Evolutionary conservation across 2,329 filamentous ascomycete species (phyloP).

Genomic region (Plenodomus biglobosus): DNA sequence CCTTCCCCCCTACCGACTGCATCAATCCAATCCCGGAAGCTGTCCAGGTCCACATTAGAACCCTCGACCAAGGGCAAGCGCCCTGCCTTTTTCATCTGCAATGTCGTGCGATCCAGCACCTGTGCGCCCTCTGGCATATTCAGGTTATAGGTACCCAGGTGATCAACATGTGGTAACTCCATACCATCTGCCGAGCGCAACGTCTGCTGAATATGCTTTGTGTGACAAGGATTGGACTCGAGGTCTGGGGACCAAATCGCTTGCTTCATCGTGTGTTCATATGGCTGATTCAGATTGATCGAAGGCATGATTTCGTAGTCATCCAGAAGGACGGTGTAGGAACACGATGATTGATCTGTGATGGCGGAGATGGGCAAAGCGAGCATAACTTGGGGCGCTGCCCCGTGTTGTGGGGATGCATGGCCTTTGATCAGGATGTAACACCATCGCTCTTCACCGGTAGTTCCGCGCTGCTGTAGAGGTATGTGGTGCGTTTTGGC

Average conservation of each 20-base stretch:
- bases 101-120: conserved; percentile 16
- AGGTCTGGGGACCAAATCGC: background rate
- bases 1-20: conserved; percentile 26
- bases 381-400: conserved; percentile 13
- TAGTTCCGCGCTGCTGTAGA: conserved; percentile 2
- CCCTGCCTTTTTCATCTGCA: conserved; percentile 22
- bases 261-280: no score
- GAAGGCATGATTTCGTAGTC: no score
- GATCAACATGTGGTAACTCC: conserved; percentile 1
- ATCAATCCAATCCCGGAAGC: conserved; percentile 20
- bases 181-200: conserved; percentile 9
- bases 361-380: conserved; percentile 14
- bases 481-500: background rate
- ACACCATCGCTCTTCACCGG: conserved; percentile 19
- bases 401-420: background rate
- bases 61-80: conserved; percentile 25
- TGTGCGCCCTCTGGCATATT: conserved; percentile 3
- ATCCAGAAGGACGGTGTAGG: conserved; percentile 13
- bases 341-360: conserved; percentile 10
- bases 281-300: no score
- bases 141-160: background rate
- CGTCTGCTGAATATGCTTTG: conserved; percentile 1
- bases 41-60: conserved; percentile 17
- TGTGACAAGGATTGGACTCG: background rate
- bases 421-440: conserved; percentile 17